Conservation (phyloP, 768 basidiomycete genomes). For the Boletus rufocinnamomeus region DNA sequence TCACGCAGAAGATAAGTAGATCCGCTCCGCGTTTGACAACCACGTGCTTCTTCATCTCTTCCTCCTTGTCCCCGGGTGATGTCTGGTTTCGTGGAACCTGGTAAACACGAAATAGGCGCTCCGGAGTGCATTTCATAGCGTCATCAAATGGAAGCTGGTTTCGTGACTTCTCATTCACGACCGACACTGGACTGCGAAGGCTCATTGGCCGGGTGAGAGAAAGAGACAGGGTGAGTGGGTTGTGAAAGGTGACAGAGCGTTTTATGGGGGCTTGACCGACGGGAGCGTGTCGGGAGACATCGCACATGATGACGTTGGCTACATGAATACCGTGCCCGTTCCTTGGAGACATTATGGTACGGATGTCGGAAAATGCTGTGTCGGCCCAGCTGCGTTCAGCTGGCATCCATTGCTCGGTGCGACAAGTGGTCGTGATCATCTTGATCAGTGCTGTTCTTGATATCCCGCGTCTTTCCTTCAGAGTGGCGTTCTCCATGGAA, state of each 20-base stretch:
- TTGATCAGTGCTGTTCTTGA: constrained; percentile 23
- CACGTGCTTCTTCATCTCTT: constrained; percentile 8
- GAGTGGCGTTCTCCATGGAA: constrained; percentile 5
- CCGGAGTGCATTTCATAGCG: constrained; percentile 14
- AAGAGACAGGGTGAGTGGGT: constrained; percentile 13
- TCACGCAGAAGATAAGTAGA: constrained; percentile 27
- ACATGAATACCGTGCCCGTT: not conserved
- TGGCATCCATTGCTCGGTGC: constrained; percentile 29
- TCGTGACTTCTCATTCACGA: not conserved
- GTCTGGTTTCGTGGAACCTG: constrained; percentile 17
- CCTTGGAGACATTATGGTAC: constrained; percentile 18
- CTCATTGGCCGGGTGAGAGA: constrained; percentile 5
- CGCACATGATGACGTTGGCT: constrained; percentile 29
- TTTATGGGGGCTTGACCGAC: not conserved
- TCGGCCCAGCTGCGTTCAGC: constrained; percentile 25
- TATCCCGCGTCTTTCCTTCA: constrained; percentile 20
- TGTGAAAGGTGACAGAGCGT: constrained; percentile 21
- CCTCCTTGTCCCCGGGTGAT: not conserved
- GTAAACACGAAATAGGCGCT: constrained; percentile 22
- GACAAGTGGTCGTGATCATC: constrained; percentile 24
- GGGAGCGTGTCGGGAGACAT: constrained; percentile 12
- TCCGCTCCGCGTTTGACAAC: constrained; percentile 26
- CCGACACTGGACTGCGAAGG: constrained; percentile 19
- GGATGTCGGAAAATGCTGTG: constrained; percentile 24
- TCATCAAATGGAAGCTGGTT: constrained; percentile 24